Conservation (phyloP, 345 rosid genomes). For the Linum trigynum region DNA sequence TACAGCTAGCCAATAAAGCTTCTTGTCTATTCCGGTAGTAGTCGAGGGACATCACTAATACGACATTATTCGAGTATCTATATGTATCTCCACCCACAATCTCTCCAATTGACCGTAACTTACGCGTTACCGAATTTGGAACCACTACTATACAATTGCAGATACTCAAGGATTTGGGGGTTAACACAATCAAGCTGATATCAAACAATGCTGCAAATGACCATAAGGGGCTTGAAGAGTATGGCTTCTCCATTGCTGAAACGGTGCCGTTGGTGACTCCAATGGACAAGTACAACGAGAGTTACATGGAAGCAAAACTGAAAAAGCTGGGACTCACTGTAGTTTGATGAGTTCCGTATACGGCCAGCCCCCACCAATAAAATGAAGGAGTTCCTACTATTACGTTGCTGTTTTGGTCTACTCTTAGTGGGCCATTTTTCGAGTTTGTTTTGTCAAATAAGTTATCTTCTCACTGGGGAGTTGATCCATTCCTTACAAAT, state of each 20-base stretch:
- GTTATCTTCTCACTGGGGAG: no score
- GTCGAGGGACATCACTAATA: no score
- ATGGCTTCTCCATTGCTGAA: slow-evolving; percentile 54
- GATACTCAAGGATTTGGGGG: slow-evolving; percentile 71
- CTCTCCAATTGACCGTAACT: no score
- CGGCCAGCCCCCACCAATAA: not conserved
- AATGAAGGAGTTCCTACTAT: no score
- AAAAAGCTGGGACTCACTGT: slow-evolving; percentile 52
- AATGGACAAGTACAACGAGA: slow-evolving; percentile 56
- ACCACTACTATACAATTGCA: slow-evolving; percentile 14
- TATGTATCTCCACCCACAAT: not conserved
- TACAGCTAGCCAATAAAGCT: no score
- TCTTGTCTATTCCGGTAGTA: no score
- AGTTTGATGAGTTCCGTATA: not conserved
- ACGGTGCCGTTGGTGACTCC: slow-evolving; percentile 63
- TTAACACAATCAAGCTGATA: slow-evolving; percentile 78
- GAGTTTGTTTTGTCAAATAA: no score
- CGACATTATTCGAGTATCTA: no score
- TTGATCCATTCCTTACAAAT: no score
- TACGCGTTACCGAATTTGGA: not conserved
- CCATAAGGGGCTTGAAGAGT: slow-evolving; percentile 65
- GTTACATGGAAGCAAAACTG: slow-evolving; percentile 63
- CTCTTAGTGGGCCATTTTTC: no score
- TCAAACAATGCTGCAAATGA: slow-evolving; percentile 68
- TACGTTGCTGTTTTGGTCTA: no score